Percentiles rank a stretch among this genome's conserved stretches.
Evolutionary conservation across 768 basidiomycete genomes (phyloP).

Genomic region (Hydnum rufescens): DNA sequence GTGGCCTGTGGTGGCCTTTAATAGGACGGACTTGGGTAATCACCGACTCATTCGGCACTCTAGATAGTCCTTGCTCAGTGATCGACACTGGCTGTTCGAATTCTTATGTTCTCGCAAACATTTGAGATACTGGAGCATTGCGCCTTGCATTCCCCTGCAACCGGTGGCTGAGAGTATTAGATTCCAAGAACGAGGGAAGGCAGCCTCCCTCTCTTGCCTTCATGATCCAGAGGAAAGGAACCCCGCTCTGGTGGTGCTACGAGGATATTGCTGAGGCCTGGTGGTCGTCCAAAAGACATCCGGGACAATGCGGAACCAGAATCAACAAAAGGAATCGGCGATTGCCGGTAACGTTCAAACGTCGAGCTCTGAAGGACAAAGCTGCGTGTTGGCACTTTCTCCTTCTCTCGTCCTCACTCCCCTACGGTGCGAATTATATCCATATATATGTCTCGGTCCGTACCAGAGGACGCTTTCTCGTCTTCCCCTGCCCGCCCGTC

Average conservation of each 20-base stretch:
- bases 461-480: conserved; percentile 7
- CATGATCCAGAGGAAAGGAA: conserved; percentile 23
- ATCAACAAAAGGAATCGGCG: not conserved
- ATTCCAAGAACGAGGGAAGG: not conserved
- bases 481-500: conserved; percentile 10
- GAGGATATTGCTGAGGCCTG: conserved; percentile 17
- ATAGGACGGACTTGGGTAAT: conserved; percentile 7
- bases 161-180: not conserved
- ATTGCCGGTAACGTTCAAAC: not conserved
- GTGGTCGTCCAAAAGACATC: conserved; percentile 22
- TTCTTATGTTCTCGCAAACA: conserved; percentile 17
- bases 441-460: not conserved
- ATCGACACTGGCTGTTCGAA: conserved; percentile 18
- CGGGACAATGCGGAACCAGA: not conserved
- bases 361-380: not conserved
- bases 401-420: not conserved
- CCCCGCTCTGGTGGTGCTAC: conserved; percentile 20
- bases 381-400: not conserved
- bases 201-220: conserved; percentile 14
- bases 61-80: conserved; percentile 18
- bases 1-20: not conserved
- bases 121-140: conserved; percentile 19
- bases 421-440: not conserved
- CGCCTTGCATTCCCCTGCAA: conserved; percentile 19
- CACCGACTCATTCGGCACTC: conserved; percentile 22